Evolutionary conservation across 495 filamentous ascomycete species (phyloP).

Genomic region (Lasiosphaeria hispida): DNA sequence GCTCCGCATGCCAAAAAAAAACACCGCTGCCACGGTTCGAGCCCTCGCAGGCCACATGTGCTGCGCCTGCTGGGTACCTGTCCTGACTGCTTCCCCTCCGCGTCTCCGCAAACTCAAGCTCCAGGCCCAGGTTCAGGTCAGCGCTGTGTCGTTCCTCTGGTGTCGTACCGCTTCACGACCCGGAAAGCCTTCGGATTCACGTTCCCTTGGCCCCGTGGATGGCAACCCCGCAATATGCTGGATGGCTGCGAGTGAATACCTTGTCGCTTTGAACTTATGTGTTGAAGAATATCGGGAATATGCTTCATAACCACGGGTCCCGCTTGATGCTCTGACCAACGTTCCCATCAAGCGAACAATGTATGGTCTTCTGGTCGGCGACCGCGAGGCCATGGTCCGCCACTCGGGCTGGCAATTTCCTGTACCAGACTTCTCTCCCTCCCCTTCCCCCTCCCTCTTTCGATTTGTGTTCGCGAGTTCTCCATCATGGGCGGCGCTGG

Average conservation of each 20-base stretch:
- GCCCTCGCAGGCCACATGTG: neutral
- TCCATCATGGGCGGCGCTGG: neutral
- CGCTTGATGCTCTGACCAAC: neutral
- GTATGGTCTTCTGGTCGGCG: neutral
- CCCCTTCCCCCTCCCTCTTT: neutral
- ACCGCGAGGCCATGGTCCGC: neutral
- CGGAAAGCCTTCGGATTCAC: neutral
- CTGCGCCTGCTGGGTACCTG: neutral
- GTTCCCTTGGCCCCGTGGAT: neutral
- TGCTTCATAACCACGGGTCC: neutral
- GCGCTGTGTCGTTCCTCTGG: neutral
- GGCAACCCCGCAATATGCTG: neutral
- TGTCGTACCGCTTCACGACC: neutral
- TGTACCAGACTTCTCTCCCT: slow-evolving; percentile 5
- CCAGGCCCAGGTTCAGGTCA: neutral
- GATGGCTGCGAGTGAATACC: neutral
- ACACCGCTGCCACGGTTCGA: slow-evolving; percentile 8
- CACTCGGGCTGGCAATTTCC: slow-evolving; percentile 5
- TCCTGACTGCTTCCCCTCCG: neutral
- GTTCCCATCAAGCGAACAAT: neutral
- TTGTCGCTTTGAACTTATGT: neutral
- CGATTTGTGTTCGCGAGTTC: neutral
- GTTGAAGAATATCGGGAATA: neutral
- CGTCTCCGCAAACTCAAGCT: neutral
- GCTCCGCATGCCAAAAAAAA: slow-evolving; percentile 9